A percentile compares a stretch with the other conserved stretches of the same genome.
Evolutionary conservation across 2,329 filamentous ascomycete species (phyloP).

Genomic region (Trichoderma afroharzianum): DNA sequence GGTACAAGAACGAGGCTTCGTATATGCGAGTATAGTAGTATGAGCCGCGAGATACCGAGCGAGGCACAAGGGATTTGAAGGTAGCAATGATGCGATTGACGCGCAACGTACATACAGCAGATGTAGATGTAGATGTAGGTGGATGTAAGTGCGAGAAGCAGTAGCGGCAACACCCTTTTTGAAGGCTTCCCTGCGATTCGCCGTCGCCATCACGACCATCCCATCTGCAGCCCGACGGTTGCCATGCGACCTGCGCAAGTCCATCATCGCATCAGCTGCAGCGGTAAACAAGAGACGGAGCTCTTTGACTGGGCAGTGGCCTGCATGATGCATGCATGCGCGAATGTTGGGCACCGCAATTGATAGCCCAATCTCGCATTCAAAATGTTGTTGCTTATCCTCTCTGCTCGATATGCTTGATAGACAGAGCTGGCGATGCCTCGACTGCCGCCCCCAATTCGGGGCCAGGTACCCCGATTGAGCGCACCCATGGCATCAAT

Average conservation of each 20-base stretch:
- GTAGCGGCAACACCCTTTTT: slow-evolving; percentile 6
- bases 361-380: neutral
- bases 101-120: neutral
- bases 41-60: neutral
- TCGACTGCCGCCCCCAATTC: neutral
- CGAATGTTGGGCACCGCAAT: neutral
- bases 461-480: neutral
- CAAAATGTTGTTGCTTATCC: neutral
- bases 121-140: neutral
- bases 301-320: neutral
- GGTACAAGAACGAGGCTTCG: neutral
- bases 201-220: slow-evolving; percentile 3
- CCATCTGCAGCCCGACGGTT: neutral
- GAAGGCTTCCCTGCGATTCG: neutral
- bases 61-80: neutral
- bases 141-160: slow-evolving; percentile 2
- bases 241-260: slow-evolving; percentile 10
- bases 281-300: slow-evolving; percentile 6
- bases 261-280: slow-evolving; percentile 2
- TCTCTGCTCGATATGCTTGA: neutral
- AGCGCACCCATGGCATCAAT: neutral
- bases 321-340: slow-evolving; percentile 11
- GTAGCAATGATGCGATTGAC: neutral
- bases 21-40: neutral
- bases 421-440: neutral